Evolutionary conservation across 2,329 filamentous ascomycete genomes (phyloP).

Genomic region (Aureobasidium sp.): DNA sequence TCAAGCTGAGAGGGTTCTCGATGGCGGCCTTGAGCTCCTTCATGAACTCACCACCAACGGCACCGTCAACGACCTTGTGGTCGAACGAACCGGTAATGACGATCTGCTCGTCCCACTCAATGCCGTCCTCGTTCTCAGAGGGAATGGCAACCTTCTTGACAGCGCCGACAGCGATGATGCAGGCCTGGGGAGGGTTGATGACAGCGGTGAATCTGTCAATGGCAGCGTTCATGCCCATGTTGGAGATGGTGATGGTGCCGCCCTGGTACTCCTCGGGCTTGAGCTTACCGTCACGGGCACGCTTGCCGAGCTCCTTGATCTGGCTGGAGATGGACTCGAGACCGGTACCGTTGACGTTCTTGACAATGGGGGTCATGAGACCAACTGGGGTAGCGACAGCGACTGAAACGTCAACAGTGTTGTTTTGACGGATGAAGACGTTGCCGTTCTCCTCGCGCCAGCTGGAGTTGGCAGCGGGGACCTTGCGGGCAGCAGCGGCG

Average conservation of each 20-base stretch:
- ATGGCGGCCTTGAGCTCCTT: constrained; percentile 93
- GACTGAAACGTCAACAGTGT: constrained; percentile 87
- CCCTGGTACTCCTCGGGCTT: constrained; percentile 99
- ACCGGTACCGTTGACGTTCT: constrained; percentile 75
- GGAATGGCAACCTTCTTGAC: constrained; percentile 92
- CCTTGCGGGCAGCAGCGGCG: constrained; percentile 79
- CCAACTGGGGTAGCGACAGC: constrained; percentile 88
- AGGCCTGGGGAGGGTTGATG: constrained; percentile 97
- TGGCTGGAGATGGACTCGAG: constrained; percentile 78
- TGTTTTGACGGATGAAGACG: constrained; percentile 80
- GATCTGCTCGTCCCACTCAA: constrained; percentile 97
- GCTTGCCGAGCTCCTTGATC: constrained; percentile 96
- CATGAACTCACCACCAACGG: constrained; percentile 94
- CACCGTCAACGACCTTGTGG: constrained; percentile 97
- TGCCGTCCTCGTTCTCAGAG: constrained; percentile 73
- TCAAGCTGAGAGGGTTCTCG: constrained; percentile 91
- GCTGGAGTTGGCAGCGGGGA: constrained; percentile 90
- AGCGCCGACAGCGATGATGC: constrained; percentile 89
- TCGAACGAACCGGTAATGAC: constrained; percentile 92
- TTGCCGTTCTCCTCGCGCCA: constrained; percentile 74
- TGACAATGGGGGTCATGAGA: constrained; percentile 96
- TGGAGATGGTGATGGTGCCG: constrained; percentile 97
- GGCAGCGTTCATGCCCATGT: constrained; percentile 99
- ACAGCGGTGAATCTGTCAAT: constrained; percentile 96
- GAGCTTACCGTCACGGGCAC: constrained; percentile 91